Percentiles rank a stretch among this genome's conserved stretches.
These are phyloP conservation scores for Ogataea degrootiae DNA, from an alignment of 805 yeast species.

Conservation along the genomic window DNA sequence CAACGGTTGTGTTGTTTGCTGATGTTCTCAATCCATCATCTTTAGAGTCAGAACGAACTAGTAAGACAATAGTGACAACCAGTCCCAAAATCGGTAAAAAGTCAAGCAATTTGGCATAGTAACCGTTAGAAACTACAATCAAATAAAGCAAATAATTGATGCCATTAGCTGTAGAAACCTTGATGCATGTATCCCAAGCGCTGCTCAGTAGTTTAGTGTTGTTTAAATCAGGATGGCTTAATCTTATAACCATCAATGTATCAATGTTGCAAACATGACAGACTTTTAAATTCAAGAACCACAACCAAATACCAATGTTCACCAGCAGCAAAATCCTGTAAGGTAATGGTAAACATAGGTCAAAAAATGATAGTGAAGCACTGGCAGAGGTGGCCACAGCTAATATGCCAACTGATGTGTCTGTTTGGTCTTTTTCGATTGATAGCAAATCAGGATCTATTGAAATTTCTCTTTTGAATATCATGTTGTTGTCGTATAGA, in stretches of 20 bases:
- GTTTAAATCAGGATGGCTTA: constrained; percentile 20
- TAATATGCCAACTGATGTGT: not conserved
- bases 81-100: constrained; percentile 38
- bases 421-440: too few relatives aligned
- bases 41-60: constrained; percentile 23
- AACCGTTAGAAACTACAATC: constrained; percentile 17
- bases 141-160: constrained; percentile 27
- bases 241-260: constrained; percentile 37
- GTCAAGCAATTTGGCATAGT: constrained; percentile 24
- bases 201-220: constrained; percentile 11
- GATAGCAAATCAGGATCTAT: not conserved
- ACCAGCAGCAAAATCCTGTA: constrained; percentile 46
- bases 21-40: too few relatives aligned
- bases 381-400: not conserved
- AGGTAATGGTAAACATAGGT: constrained; percentile 41
- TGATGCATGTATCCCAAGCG: constrained; percentile 14
- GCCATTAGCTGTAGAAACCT: constrained; percentile 22
- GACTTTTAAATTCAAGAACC: constrained; percentile 43
- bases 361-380: constrained; percentile 17
- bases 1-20: constrained; percentile 16
- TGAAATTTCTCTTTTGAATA: not conserved
- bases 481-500: not conserved
- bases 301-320: constrained; percentile 46
- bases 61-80: constrained; percentile 27
- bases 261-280: constrained; percentile 39